These are phyloP conservation scores for Viola pubescens DNA, from an alignment of 441 rosid species.

Conservation along the genomic window DNA sequence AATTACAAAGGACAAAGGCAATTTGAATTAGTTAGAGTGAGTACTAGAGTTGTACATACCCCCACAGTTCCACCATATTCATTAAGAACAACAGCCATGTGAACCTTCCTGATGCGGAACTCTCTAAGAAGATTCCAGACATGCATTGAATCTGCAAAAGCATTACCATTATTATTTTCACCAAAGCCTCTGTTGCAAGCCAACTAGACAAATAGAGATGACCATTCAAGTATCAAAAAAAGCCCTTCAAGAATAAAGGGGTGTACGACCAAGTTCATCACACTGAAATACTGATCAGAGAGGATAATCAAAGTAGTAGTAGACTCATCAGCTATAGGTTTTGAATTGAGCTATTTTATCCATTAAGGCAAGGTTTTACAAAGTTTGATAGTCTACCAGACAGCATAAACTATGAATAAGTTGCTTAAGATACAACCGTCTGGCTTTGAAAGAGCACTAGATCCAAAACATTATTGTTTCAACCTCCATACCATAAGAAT, in stretches of 20 bases:
- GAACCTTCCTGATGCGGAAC: constrained; percentile 98
- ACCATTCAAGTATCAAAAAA: not conserved
- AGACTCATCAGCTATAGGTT: too few species aligned
- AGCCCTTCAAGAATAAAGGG: too few species aligned
- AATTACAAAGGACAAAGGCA: not conserved
- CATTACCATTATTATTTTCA: constrained; percentile 14
- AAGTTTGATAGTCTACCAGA: too few species aligned
- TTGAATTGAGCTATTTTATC: too few species aligned
- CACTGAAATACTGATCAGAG: not conserved
- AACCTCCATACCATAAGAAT: too few species aligned
- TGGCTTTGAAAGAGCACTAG: too few species aligned
- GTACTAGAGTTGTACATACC: constrained; percentile 41
- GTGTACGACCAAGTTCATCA: not conserved
- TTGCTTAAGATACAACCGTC: too few species aligned
- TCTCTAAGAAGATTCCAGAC: constrained; percentile 99
- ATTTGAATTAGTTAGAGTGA: not conserved
- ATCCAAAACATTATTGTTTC: too few species aligned
- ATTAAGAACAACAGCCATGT: constrained; percentile 97
- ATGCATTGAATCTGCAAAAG: constrained; percentile 90
- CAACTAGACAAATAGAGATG: not conserved
- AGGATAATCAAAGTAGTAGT: not conserved
- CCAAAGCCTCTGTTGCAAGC: not conserved
- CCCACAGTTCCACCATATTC: constrained; percentile 99
- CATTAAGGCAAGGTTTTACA: too few species aligned
- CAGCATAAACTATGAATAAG: too few species aligned